These are phyloP conservation scores for Ustilago lituana DNA, from an alignment of 1,284 basidiomycete species.

Conservation along the genomic window DNA sequence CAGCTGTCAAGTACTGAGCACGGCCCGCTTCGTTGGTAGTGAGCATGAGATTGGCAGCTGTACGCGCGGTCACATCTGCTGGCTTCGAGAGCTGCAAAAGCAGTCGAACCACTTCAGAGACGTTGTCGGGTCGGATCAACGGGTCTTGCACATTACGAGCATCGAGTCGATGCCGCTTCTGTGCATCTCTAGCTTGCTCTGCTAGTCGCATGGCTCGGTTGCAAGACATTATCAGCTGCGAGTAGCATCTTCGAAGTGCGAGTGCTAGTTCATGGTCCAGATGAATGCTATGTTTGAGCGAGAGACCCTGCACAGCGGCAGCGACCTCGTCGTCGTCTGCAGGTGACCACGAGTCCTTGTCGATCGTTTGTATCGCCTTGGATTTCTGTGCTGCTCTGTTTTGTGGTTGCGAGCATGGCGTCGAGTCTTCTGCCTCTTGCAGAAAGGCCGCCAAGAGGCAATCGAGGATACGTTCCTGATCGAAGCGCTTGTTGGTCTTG, in stretches of 20 bases:
- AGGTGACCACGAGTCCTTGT: constrained; percentile 41
- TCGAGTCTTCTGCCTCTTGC: not conserved
- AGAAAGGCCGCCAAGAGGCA: constrained; percentile 21
- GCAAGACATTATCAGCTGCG: constrained; percentile 21
- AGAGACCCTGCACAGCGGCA: constrained; percentile 32
- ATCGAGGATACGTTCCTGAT: constrained; percentile 38
- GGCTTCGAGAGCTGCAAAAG: constrained; percentile 34
- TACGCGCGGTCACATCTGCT: constrained; percentile 34
- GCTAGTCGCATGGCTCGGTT: constrained; percentile 18
- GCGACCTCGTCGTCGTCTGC: constrained; percentile 28
- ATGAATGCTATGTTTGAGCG: constrained; percentile 41
- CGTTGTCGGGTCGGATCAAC: constrained; percentile 34
- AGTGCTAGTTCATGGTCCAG: constrained; percentile 37
- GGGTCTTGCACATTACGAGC: constrained; percentile 21
- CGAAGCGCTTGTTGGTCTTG: constrained; percentile 35
- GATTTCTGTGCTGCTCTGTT: constrained; percentile 18
- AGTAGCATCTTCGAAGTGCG: constrained; percentile 29
- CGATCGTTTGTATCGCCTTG: constrained; percentile 15
- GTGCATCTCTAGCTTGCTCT: constrained; percentile 17
- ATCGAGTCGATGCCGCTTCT: constrained; percentile 14
- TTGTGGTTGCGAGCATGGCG: not conserved
- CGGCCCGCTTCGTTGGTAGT: constrained; percentile 22
- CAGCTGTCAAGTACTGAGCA: constrained; percentile 32
- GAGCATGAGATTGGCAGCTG: constrained; percentile 40
- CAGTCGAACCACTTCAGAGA: constrained; percentile 31